Percentiles rank a stretch among this genome's conserved stretches.
These are phyloP conservation scores for Globisporangium spinosum DNA, from an alignment of 352 stramenopile species.

Conservation along the genomic window DNA sequence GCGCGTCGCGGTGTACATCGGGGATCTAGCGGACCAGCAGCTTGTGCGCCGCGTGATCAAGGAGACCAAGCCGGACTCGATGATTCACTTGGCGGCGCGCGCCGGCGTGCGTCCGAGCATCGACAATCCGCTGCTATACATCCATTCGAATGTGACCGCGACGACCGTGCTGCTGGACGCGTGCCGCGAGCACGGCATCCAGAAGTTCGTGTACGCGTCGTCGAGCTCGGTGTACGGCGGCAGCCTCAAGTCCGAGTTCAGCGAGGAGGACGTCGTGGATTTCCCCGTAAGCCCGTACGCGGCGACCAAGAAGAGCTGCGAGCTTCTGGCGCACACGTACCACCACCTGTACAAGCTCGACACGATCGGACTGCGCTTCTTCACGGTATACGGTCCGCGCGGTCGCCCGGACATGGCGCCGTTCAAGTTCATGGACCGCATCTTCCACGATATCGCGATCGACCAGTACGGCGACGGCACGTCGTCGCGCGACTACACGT, in stretches of 20 bases:
- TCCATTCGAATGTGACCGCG: conserved; percentile 95
- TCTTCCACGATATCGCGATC: conserved; percentile 80
- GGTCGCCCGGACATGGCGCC: conserved; percentile 87
- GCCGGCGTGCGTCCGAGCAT: conserved; percentile 97
- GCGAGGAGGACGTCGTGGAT: conserved; percentile 89
- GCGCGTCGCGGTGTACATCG: conserved; percentile 79
- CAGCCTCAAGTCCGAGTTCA: conserved; percentile 90
- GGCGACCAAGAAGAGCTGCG: conserved; percentile 96
- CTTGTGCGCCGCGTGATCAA: conserved; percentile 91
- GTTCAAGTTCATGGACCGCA: conserved; percentile 20
- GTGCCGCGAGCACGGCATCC: conserved; percentile 83
- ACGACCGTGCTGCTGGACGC: conserved; percentile 94
- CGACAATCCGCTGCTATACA: conserved; percentile 97
- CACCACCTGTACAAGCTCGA: conserved; percentile 95
- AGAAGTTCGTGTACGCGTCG: conserved; percentile 96
- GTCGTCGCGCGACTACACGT: conserved; percentile 97
- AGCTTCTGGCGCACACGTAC: conserved; percentile 97
- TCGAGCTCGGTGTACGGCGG: conserved; percentile 95
- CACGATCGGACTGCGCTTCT: conserved; percentile 95
- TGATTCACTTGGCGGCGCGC: conserved; percentile 95
- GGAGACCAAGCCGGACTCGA: conserved; percentile 74
- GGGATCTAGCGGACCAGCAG: conserved; percentile 93
- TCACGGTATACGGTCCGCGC: conserved; percentile 97
- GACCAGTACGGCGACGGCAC: conserved; percentile 97
- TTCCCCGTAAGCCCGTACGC: conserved; percentile 96